These are phyloP conservation scores for Rubus parviflorus DNA, from an alignment of 306 rosid species.

Conservation along the genomic window DNA sequence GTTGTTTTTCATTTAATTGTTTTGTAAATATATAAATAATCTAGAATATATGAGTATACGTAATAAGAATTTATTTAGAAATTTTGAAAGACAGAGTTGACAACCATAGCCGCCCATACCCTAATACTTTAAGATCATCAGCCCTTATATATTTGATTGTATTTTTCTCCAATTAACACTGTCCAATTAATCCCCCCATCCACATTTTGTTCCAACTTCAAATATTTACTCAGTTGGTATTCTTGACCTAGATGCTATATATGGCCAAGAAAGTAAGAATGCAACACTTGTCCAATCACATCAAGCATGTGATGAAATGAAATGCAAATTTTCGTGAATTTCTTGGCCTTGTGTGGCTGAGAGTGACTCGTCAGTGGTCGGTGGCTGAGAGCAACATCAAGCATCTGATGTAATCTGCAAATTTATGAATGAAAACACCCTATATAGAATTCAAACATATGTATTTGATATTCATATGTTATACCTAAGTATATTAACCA, in stretches of 20 bases:
- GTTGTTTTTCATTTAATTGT: too few species aligned
- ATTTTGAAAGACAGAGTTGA: constrained; percentile 14
- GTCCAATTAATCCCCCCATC: not conserved
- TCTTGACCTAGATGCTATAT: constrained; percentile 29
- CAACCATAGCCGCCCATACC: constrained; percentile 35
- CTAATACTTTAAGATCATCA: not conserved
- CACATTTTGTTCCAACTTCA: not conserved
- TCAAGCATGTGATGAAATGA: not conserved
- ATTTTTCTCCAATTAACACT: not conserved
- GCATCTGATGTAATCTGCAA: too few species aligned
- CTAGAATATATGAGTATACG: too few species aligned
- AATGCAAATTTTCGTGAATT: not conserved
- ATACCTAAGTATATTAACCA: too few species aligned
- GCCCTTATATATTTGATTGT: too few species aligned
- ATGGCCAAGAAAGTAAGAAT: constrained; percentile 35
- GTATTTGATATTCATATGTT: too few species aligned
- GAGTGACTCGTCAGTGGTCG: constrained; percentile 42
- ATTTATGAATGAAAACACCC: too few species aligned
- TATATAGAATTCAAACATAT: too few species aligned
- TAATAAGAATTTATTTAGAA: too few species aligned
- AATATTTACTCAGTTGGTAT: constrained; percentile 1
- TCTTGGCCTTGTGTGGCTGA: constrained; percentile 32
- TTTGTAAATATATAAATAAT: too few species aligned
- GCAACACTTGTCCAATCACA: constrained; percentile 30
- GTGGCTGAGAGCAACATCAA: constrained; percentile 25